Percentiles rank a stretch among this genome's conserved stretches.
These are phyloP conservation scores for Phytophthora kernoviae DNA, from an alignment of 352 stramenopile species.

Conservation along the genomic window DNA sequence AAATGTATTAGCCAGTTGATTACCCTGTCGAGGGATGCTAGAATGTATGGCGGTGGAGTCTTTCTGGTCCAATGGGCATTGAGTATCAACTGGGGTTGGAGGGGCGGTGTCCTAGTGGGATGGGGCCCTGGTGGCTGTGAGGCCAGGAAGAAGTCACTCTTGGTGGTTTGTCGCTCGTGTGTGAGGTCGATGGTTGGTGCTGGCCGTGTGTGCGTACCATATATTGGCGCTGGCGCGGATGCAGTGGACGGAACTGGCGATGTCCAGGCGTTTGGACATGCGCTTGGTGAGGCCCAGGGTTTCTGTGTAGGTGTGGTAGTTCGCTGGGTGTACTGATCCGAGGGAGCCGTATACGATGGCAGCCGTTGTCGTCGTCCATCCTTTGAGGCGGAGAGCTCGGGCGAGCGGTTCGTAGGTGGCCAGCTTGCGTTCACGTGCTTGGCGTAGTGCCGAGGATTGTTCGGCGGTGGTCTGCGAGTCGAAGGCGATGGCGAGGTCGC, in stretches of 20 bases:
- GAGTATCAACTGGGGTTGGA: not conserved
- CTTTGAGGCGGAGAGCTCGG: conserved; percentile 2
- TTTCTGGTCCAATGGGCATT: too few relatives aligned
- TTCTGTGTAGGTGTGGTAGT: conserved; percentile 5
- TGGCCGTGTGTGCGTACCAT: not conserved
- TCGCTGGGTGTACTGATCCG: not conserved
- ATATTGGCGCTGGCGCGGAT: not conserved
- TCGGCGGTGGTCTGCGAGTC: too few relatives aligned
- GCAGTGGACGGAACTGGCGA: not conserved
- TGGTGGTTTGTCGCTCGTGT: not conserved
- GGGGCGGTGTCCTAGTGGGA: not conserved
- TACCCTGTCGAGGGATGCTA: too few relatives aligned
- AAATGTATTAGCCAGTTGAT: too few relatives aligned
- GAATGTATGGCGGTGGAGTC: too few relatives aligned
- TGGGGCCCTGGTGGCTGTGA: not conserved
- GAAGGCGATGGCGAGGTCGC: too few relatives aligned
- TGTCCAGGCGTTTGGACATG: conserved; percentile 7
- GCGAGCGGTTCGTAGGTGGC: conserved; percentile 1
- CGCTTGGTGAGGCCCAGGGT: conserved; percentile 10
- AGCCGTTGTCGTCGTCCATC: conserved; percentile 12
- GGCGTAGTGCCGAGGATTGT: too few relatives aligned
- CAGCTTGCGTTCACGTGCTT: not conserved
- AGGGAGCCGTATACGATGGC: conserved; percentile 14
- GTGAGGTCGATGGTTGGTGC: not conserved
- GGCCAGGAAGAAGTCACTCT: too few relatives aligned